A percentile compares a stretch with the other conserved stretches of the same genome.
Evolutionary conservation across 768 basidiomycete genomes (phyloP).

Genomic region (Mycena pura): DNA sequence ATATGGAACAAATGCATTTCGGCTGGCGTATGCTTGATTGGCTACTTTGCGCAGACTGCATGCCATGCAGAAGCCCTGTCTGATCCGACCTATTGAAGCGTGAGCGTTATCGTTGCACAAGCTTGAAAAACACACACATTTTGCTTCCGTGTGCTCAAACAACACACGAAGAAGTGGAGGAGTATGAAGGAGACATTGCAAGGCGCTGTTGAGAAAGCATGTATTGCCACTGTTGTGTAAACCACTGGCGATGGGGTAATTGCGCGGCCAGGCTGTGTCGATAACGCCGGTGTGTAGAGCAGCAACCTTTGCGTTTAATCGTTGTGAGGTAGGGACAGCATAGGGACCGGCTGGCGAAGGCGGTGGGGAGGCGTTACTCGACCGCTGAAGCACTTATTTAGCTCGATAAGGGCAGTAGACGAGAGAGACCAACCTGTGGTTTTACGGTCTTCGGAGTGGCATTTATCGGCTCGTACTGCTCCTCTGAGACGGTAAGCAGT

Average conservation of each 20-base stretch:
- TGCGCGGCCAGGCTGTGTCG: conserved; percentile 68
- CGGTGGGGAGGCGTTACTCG: conserved; percentile 22
- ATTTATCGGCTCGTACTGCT: conserved; percentile 86
- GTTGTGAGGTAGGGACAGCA: neutral
- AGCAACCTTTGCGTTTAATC: conserved; percentile 38
- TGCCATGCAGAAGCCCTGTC: conserved; percentile 77
- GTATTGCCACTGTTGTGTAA: conserved; percentile 90
- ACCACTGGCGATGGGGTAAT: conserved; percentile 60
- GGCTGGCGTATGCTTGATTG: conserved; percentile 54
- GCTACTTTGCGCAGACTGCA: conserved; percentile 72
- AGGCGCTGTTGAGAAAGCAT: conserved; percentile 93
- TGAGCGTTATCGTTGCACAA: conserved; percentile 11
- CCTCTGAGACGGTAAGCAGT: conserved; percentile 70
- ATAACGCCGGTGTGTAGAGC: conserved; percentile 61
- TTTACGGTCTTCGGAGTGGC: conserved; percentile 60
- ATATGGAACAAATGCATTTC: conserved; percentile 65
- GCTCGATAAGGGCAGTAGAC: conserved; percentile 12
- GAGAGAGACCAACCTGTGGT: conserved; percentile 50
- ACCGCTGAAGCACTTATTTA: conserved; percentile 29
- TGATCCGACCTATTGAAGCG: conserved; percentile 44
- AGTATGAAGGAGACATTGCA: conserved; percentile 94
- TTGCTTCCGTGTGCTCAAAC: conserved; percentile 54
- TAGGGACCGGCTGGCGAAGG: conserved; percentile 18
- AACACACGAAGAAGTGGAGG: conserved; percentile 80
- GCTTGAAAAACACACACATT: conserved; percentile 63